Evolutionary conservation across 352 stramenopile species (phyloP).

Genomic region (Albugo candida): DNA sequence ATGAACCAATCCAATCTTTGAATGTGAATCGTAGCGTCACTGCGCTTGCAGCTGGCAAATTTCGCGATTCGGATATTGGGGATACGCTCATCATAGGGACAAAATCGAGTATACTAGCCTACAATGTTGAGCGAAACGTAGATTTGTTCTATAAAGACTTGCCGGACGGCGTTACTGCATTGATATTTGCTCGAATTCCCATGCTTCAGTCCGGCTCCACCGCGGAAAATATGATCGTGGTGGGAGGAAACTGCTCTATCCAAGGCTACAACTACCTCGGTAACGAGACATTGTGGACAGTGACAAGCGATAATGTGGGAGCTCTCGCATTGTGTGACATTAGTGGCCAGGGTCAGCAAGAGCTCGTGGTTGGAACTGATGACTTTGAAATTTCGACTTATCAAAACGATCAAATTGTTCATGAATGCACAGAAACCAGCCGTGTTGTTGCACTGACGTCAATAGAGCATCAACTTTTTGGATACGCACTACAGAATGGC

Average conservation of each 20-base stretch:
- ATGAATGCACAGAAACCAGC: slow-evolving; percentile 78
- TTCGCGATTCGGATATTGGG: slow-evolving; percentile 24
- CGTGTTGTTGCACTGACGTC: slow-evolving; percentile 43
- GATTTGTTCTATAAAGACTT: slow-evolving; percentile 88
- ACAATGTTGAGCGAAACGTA: slow-evolving; percentile 86
- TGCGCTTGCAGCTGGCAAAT: slow-evolving; percentile 50
- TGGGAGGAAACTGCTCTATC: slow-evolving; percentile 85
- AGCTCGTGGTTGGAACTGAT: slow-evolving; percentile 80
- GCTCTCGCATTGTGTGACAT: slow-evolving; percentile 58
- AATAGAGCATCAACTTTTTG: slow-evolving; percentile 56
- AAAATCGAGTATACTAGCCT: slow-evolving; percentile 77
- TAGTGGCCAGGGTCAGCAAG: slow-evolving; percentile 34
- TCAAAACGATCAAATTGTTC: slow-evolving; percentile 74
- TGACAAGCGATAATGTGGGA: slow-evolving; percentile 82
- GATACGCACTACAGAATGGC: slow-evolving; percentile 80
- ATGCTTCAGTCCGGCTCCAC: slow-evolving; percentile 13
- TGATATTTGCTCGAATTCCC: slow-evolving; percentile 44
- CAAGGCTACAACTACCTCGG: slow-evolving; percentile 71
- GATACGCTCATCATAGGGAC: slow-evolving; percentile 81
- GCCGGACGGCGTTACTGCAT: slow-evolving; percentile 66
- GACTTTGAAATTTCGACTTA: slow-evolving; percentile 84
- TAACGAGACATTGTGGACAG: slow-evolving; percentile 79
- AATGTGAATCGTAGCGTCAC: slow-evolving; percentile 85
- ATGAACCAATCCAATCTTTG: slow-evolving; percentile 63
- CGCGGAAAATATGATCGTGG: slow-evolving; percentile 59